Conservation (phyloP, 768 basidiomycete genomes). For the Xerocomellus chrysenteron region DNA sequence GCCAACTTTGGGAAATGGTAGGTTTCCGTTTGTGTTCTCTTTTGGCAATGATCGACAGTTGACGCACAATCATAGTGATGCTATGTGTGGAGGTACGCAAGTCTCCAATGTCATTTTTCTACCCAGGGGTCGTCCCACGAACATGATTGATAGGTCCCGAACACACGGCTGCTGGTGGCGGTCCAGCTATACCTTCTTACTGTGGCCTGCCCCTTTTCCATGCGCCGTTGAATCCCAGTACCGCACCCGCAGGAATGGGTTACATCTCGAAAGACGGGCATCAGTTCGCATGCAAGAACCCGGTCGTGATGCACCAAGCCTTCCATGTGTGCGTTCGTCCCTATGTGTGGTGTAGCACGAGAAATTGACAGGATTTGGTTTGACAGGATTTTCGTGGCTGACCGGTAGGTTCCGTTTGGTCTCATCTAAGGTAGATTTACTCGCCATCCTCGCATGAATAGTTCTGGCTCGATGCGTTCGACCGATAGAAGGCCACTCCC, state of each 20-base stretch:
- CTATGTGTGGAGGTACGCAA: slow-evolving; percentile 48
- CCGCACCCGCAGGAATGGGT: slow-evolving; percentile 33
- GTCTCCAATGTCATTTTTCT: not conserved
- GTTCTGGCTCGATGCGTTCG: slow-evolving; percentile 50
- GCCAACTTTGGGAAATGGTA: slow-evolving; percentile 54
- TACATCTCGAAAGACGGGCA: slow-evolving; percentile 61
- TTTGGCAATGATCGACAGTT: not conserved
- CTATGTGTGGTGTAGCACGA: not conserved
- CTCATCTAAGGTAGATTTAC: not conserved
- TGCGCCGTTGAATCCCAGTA: slow-evolving; percentile 30
- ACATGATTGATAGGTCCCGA: slow-evolving; percentile 43
- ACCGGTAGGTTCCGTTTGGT: slow-evolving; percentile 33
- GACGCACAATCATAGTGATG: slow-evolving; percentile 36
- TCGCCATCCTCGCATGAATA: slow-evolving; percentile 13
- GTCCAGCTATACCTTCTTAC: slow-evolving; percentile 48
- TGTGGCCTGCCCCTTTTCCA: slow-evolving; percentile 59
- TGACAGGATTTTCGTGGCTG: slow-evolving; percentile 54
- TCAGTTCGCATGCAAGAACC: slow-evolving; percentile 52
- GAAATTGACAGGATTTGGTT: not conserved
- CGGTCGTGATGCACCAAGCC: slow-evolving; percentile 48
- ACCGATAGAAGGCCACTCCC: slow-evolving; percentile 46
- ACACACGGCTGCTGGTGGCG: slow-evolving; percentile 40
- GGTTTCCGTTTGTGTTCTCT: slow-evolving; percentile 3
- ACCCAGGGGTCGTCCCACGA: not conserved
- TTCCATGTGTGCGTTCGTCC: slow-evolving; percentile 54